Conservation (phyloP, 805 yeast species). For the Wickerhamomyces queroliae region DNA sequence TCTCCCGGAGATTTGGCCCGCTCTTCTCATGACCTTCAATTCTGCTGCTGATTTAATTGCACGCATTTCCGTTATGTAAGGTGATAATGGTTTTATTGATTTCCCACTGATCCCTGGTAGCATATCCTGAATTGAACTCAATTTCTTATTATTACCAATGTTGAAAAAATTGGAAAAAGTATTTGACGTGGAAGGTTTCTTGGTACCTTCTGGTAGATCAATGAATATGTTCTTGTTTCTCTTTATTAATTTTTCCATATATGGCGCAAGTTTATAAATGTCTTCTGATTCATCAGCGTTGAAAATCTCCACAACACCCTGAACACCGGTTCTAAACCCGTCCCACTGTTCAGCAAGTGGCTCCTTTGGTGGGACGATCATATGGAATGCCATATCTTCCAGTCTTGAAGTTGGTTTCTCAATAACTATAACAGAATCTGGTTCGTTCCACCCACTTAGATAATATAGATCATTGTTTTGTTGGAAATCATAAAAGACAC, state of each 20-base stretch:
- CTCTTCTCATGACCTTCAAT: conserved; percentile 70
- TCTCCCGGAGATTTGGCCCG: conserved; percentile 75
- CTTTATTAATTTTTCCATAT: conserved; percentile 41
- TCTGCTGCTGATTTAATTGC: conserved; percentile 74
- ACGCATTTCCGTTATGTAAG: conserved; percentile 45
- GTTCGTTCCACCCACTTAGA: conserved; percentile 90
- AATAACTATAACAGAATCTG: conserved; percentile 64
- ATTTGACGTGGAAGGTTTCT: conserved; percentile 15
- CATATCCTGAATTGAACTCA: conserved; percentile 22
- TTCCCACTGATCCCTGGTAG: conserved; percentile 25
- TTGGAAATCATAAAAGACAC: conserved; percentile 88
- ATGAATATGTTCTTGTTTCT: conserved; percentile 48
- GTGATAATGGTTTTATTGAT: conserved; percentile 36
- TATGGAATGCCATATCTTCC: conserved; percentile 57
- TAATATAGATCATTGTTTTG: conserved; percentile 88
- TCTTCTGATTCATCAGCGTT: conserved; percentile 77
- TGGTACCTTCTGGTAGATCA: conserved; percentile 34
- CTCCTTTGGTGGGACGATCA: conserved; percentile 84
- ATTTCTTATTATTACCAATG: conserved; percentile 19
- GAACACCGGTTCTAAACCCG: conserved; percentile 83
- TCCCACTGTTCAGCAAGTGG: conserved; percentile 86
- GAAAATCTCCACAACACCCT: conserved; percentile 76
- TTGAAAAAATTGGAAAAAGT: conserved; percentile 26
- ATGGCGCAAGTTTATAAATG: conserved; percentile 35
- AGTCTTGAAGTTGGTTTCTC: conserved; percentile 53